A percentile compares a stretch with the other conserved stretches of the same genome.
Conservation (phyloP, 2,329 filamentous ascomycete species). For the Volutella citrinella region DNA sequence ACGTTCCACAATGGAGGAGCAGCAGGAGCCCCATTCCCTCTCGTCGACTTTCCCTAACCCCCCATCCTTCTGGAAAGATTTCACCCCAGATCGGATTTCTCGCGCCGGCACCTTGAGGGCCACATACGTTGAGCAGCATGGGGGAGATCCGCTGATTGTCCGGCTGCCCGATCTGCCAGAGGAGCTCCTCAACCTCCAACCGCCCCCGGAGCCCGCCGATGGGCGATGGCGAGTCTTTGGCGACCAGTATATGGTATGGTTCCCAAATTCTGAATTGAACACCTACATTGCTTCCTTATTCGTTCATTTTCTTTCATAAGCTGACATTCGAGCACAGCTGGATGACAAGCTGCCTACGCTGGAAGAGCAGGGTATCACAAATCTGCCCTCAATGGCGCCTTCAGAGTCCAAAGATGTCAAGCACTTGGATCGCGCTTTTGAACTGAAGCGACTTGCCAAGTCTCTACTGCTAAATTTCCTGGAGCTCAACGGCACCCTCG, state of each 20-base stretch:
- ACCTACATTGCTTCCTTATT: not conserved
- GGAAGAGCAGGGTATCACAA: constrained; percentile 66
- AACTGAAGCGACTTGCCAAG: constrained; percentile 77
- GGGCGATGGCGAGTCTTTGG: constrained; percentile 77
- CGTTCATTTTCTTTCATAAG: not conserved
- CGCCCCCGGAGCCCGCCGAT: constrained; percentile 69
- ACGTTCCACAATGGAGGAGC: constrained; percentile 67
- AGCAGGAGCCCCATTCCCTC: constrained; percentile 45
- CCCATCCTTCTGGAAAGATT: constrained; percentile 85
- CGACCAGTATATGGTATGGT: constrained; percentile 54
- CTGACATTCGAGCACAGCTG: constrained; percentile 36
- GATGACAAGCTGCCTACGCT: constrained; percentile 64
- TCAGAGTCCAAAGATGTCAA: constrained; percentile 46
- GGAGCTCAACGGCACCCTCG: constrained; percentile 64
- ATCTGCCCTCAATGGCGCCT: constrained; percentile 49
- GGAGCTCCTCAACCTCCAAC: constrained; percentile 75
- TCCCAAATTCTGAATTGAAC: not conserved
- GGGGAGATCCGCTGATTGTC: constrained; percentile 23
- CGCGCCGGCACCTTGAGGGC: constrained; percentile 47
- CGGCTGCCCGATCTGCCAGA: constrained; percentile 55
- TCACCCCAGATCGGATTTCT: constrained; percentile 71
- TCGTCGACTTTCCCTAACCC: constrained; percentile 78
- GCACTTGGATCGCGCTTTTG: constrained; percentile 60
- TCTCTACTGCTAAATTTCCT: constrained; percentile 86
- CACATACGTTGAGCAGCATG: constrained; percentile 33